Evolutionary conservation across 257 asterid species (phyloP), one percentile per base, ranked within the genome.

Genomic region (Forsythia suspensa): DNA sequence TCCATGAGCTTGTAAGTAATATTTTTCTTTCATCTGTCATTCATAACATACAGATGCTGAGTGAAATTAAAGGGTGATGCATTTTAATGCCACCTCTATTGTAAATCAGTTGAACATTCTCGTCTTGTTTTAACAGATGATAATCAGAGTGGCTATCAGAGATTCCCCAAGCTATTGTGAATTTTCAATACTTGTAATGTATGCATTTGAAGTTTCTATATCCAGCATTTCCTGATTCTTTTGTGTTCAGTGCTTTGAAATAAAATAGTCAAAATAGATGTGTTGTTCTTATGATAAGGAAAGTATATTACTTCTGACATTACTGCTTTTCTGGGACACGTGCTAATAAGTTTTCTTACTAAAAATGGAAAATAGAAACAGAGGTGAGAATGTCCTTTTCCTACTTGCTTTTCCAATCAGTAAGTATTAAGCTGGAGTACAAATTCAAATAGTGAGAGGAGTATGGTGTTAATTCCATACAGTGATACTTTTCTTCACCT

Each of bases 1-100:
- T 89, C 63, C 89, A 83, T 70, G 88, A 87, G 63, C 86, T 85
- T 73, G 99, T 95, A 85, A 89, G 97, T 85, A 65, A 13, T 77
- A 74, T 61, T 66, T 69, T 37, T 42, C 65, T 66, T 77, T 65
- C 52, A 57, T 67, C 36, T n/a, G 61, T 74, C 68, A 24, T 68
- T 70, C 73, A 15, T 77, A 70, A 36, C 42, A 0, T 76, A 18
- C 48, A 40, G 51, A 34, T 72, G 77, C 38, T 70, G 67, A 20
- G 42, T 61, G 37, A 78, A 39, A 42, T 36, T 72, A 24, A 46
- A 67, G 8, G 24, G 42, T 61, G 44, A 46, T 74, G 37, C 57
- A 8, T 55, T 51, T 36, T 16, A 29, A 71, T 67, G 79, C 38
- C 48, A 52, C 79, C 29, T 76, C 43, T 40, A 29, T 66, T 24